Evolutionary conservation across 768 basidiomycete species (phyloP), one percentile per base, ranked within the genome.

Genomic region (Botryobasidium botryosum): DNA sequence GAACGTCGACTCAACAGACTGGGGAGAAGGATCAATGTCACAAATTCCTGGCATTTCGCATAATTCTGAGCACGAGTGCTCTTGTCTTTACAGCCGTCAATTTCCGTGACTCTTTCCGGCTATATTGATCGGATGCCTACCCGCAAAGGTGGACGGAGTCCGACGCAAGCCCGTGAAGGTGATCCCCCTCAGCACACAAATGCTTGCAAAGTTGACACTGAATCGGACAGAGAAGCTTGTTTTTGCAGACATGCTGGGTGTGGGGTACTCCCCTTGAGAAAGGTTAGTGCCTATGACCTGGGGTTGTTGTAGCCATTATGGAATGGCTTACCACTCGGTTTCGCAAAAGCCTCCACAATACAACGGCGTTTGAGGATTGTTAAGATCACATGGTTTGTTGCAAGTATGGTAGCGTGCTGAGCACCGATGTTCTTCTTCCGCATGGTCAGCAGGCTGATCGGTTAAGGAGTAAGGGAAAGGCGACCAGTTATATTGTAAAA

Each of bases 1-100:
- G 50, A 77, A 78, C 0, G 72, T 75, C 4, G 74, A 71, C 51
- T 75, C 70, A 27, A 78, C 67, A 0, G 75, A 70, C 42, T 71
- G 68, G 1, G 76, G 76, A 0, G 66, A 61, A 0, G 68, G 72
- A 43, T 75, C 68, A 13, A 77, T 75, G 37, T 74, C 64, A 45
- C 75, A 78, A 17, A 68, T 70, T 2, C 77, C 75, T 1, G 54
- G 51, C 0, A 65, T 59, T 15, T 58, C 50, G 46, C 75, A 78
- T 3, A 59, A 31, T 0, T 61, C 55, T 12, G 52, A 40, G 48
- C 75, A 77, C 15, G 62, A 44, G 52, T 77, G 75, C 17, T 63
- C 59, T 61, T 77, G 68, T 2, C 75, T 77, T 37, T 8, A 26
- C 12, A 4, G 21, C 24, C 1, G 3, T 39, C 3, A 29, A n/a